Evolutionary conservation across 176 grass and related monocot genomes (phyloP), one percentile per base, ranked within the genome.

Genomic region (Otatea glauca): DNA sequence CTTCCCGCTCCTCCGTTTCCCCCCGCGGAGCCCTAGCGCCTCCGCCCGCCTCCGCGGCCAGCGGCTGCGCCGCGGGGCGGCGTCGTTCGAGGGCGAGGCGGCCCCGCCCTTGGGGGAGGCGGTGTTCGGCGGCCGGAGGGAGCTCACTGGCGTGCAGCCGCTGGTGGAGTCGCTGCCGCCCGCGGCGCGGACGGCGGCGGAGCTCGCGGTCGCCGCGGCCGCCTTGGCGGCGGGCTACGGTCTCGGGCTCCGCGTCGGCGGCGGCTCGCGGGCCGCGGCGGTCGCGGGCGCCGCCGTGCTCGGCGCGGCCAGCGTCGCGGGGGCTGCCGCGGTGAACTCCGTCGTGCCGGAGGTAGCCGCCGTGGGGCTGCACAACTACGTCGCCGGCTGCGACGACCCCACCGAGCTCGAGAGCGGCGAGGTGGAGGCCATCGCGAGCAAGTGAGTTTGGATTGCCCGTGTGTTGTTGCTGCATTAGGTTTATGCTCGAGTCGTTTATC

Each of bases 331-430:
- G 38, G 71, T 99, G 11, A 99, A 96, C 84, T 88, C 91, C 20
- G 86, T 91, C 3, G 91, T 94, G 9, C 96, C 93, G 0, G 93
- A 96, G 79, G 93, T 96, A 68, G 96, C 96, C 0, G 91, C 96
- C 6, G 86, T 88, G 1, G 94, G 82, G 17, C 84, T 99, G 75
- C 92, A 96, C 86, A 96, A 99, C 89, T 92, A 94, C 69, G 88
- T 99, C 5, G 83, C 89, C 20, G 83, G 90, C 21, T 86, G 87
- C 51, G 93, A 94, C 43, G 90, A 99, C 64, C 97, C 93, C 32
- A 81, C 80, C 44, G 85, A 81, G 20, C 87, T 99, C 21, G 89
- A 89, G 11, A 76, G 27, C 13, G 90, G 64, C n/a, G 93, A 96
- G 65, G 88, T 99, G 10, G 91, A 94, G 77, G 91, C 92, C 37